Evolutionary conservation across 2,329 filamentous ascomycete genomes (phyloP).

Genomic region (Cadophora luteo-olivacea): DNA sequence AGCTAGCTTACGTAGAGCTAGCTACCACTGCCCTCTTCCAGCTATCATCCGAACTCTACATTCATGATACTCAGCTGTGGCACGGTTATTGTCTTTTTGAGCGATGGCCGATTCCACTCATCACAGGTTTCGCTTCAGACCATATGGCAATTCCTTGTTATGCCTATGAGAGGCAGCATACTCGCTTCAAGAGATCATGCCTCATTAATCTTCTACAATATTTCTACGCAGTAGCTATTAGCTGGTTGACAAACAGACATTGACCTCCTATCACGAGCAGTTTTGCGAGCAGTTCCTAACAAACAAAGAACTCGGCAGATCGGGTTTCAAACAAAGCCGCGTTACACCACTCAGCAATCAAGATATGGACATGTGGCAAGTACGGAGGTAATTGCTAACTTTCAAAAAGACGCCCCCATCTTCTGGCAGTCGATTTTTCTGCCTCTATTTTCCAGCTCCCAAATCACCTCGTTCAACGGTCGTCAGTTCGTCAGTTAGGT

Average conservation of each 20-base stretch:
- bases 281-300: background rate
- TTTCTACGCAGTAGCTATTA: background rate
- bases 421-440: background rate
- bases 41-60: background rate
- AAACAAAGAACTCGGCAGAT: background rate
- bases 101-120: background rate
- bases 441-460: background rate
- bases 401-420: background rate
- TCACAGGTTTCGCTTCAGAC: background rate
- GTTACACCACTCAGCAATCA: conserved; percentile 9
- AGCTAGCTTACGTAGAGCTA: no score
- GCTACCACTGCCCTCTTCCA: background rate
- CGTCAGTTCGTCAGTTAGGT: no score
- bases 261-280: background rate
- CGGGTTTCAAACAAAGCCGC: background rate
- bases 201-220: background rate
- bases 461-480: no score
- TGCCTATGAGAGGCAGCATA: background rate
- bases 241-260: background rate
- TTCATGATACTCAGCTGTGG: background rate
- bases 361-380: background rate
- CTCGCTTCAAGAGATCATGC: background rate
- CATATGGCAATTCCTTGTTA: background rate
- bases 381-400: background rate
- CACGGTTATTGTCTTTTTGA: background rate